Evolutionary conservation across 148 eudicot species (phyloP).

Genomic region (Rhododendron simsii): DNA sequence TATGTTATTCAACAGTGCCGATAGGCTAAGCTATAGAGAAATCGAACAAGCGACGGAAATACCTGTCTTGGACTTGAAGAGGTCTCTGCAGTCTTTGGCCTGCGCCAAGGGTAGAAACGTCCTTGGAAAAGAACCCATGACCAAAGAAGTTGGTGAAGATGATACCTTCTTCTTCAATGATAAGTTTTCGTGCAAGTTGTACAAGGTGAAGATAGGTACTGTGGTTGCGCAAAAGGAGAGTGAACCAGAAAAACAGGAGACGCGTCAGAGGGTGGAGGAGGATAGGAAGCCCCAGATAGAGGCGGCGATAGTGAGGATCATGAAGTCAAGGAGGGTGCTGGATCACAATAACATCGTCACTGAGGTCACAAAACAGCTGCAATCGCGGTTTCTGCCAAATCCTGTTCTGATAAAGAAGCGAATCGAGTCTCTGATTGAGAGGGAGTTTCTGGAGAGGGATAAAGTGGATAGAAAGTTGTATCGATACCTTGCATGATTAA

Average conservation of each 20-base stretch:
- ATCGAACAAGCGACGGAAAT: conserved; percentile 70
- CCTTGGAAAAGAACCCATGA: conserved; percentile 75
- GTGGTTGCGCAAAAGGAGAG: conserved; percentile 72
- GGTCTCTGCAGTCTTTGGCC: conserved; percentile 65
- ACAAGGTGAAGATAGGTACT: conserved; percentile 75
- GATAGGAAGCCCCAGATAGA: conserved; percentile 78
- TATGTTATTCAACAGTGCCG: conserved; percentile 62
- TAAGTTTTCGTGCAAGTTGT: conserved; percentile 57
- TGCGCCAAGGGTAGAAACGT: conserved; percentile 69
- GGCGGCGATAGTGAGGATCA: conserved; percentile 70
- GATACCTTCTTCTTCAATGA: conserved; percentile 59
- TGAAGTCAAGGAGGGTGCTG: conserved; percentile 59
- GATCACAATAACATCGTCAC: conserved; percentile 64
- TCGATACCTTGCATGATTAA: conserved; percentile 59
- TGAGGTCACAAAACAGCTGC: conserved; percentile 78
- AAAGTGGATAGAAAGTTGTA: conserved; percentile 51
- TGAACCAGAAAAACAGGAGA: conserved; percentile 73
- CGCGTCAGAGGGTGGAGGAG: conserved; percentile 65
- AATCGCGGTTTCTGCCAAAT: conserved; percentile 56
- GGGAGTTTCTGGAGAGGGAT: conserved; percentile 76
- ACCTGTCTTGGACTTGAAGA: conserved; percentile 50
- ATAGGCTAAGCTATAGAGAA: conserved; percentile 51
- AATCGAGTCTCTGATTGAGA: conserved; percentile 65
- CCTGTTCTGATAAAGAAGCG: conserved; percentile 69
- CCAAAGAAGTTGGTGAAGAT: conserved; percentile 59